Evolutionary conservation across 2,329 filamentous ascomycete genomes (phyloP), one percentile per base, ranked within the genome.

Genomic region (Cercospora nicotianae): DNA sequence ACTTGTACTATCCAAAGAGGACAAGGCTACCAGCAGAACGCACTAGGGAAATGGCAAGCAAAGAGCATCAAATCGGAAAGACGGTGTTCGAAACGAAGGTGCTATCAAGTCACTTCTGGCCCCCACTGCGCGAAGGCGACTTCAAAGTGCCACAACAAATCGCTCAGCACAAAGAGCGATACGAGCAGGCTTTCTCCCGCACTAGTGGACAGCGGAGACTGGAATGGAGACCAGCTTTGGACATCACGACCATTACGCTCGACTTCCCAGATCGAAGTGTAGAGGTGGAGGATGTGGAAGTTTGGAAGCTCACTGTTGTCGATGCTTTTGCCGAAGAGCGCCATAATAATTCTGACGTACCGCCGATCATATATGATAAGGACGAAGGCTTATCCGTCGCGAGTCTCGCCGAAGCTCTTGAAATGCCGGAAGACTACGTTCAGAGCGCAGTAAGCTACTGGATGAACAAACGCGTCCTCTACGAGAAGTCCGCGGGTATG

Each of bases 61-160:
- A 48, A 45, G 7, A n/a, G 26, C 16, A 55, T 39, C n/a, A 65
- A 63, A 9, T 20, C 2, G 20, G 30, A 16, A 26, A 59, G 18
- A 30, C 60, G 65, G 10, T 67, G 13, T 73, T 74, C 64, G 67
- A 72, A 20, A 67, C 69, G 31, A 94, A 95, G 77, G 94, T 98
- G 62, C 83, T 98, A 5, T 97, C 94, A 0, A 88, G 93, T 23
- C 89, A 97, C 69, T 99, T 96, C 83, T 99, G 95, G 95, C 95
- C 95, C 0, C 86, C 89, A 9, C 83, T 97, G 23, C 87, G 91
- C 60, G 86, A 89, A 68, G 90, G 92, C 66, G 83, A 84, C 2
- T 93, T 93, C 76, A 77, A 81, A 23, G 82, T 93, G 3, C 92
- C 92, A 0, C 68, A 79, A 0, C 81, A 83, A 1, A 86, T 93